Percentiles rank a stretch among this genome's conserved stretches.
These are phyloP conservation scores for Mortierella sp. DNA, from an alignment of 371 early-diverging fungal species.

Conservation along the genomic window DNA sequence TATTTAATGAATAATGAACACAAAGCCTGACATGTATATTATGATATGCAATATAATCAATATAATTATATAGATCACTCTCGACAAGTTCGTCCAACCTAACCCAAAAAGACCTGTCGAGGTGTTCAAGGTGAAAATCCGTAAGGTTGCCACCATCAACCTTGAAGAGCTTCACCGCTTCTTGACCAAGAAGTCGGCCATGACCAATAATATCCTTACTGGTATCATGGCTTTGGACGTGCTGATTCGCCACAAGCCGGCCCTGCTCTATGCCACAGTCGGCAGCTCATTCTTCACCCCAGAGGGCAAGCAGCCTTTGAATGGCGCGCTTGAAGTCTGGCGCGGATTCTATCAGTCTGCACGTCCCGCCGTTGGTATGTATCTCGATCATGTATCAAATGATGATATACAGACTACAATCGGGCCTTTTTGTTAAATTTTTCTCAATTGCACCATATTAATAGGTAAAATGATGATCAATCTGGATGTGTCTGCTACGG, in stretches of 20 bases:
- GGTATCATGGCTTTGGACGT: slow-evolving; percentile 78
- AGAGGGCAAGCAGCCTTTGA: slow-evolving; percentile 59
- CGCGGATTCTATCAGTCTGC: slow-evolving; percentile 81
- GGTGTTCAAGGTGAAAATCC: slow-evolving; percentile 50
- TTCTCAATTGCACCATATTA: background rate
- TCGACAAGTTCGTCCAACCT: slow-evolving; percentile 52
- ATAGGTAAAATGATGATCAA: slow-evolving; percentile 74
- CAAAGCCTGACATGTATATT: background rate
- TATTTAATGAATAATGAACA: too few species aligned
- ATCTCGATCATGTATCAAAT: background rate
- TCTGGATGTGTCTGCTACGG: slow-evolving; percentile 80
- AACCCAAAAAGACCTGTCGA: slow-evolving; percentile 16
- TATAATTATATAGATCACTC: slow-evolving; percentile 52
- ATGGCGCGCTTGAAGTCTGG: slow-evolving; percentile 83
- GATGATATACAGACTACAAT: too few species aligned
- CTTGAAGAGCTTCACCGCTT: slow-evolving; percentile 60
- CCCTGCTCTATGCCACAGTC: slow-evolving; percentile 69
- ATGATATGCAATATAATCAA: background rate
- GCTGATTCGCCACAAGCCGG: slow-evolving; percentile 76
- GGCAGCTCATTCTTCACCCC: slow-evolving; percentile 85
- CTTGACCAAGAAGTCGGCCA: slow-evolving; percentile 57
- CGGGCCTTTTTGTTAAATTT: background rate
- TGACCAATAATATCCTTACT: slow-evolving; percentile 60
- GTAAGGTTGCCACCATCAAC: slow-evolving; percentile 58
- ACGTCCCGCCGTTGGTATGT: slow-evolving; percentile 64